Conservation (phyloP, 805 yeast species). For the Zygoascus biomembranicola region DNA sequence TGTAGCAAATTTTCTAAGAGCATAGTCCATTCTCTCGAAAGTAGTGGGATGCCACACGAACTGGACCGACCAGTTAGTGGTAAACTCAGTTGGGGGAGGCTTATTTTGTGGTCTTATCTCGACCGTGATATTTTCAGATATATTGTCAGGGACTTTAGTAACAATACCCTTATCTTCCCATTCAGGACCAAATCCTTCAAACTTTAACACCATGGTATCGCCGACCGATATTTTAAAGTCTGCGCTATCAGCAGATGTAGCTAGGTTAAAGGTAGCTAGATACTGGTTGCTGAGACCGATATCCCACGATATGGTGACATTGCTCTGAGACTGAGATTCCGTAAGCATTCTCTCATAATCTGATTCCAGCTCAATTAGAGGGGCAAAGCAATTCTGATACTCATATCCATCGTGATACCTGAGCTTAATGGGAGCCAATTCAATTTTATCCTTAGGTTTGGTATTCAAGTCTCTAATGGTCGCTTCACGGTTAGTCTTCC, state of each 20-base stretch:
- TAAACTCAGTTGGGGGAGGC: slow-evolving; percentile 45
- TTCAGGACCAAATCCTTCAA: slow-evolving; percentile 47
- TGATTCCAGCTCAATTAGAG: slow-evolving; percentile 72
- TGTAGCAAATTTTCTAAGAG: slow-evolving; percentile 63
- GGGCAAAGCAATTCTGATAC: slow-evolving; percentile 79
- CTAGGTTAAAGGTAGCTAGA: slow-evolving; percentile 58
- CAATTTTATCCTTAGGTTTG: slow-evolving; percentile 41
- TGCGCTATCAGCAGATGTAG: slow-evolving; percentile 51
- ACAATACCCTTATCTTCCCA: slow-evolving; percentile 75
- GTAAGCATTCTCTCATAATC: slow-evolving; percentile 64
- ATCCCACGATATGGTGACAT: slow-evolving; percentile 68
- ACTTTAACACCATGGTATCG: slow-evolving; percentile 66
- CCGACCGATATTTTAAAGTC: slow-evolving; percentile 73
- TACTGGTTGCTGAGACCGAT: slow-evolving; percentile 55
- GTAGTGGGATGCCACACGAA: slow-evolving; percentile 86
- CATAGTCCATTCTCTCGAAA: slow-evolving; percentile 75
- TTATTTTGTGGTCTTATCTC: slow-evolving; percentile 43
- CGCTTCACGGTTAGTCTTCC: slow-evolving; percentile 68
- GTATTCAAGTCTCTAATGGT: slow-evolving; percentile 57
- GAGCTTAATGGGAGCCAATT: slow-evolving; percentile 62
- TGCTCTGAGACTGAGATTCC: slow-evolving; percentile 70
- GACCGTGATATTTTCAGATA: slow-evolving; percentile 59
- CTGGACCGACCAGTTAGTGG: slow-evolving; percentile 69
- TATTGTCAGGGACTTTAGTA: slow-evolving; percentile 58
- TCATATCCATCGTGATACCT: slow-evolving; percentile 76